Conservation (phyloP, 345 rosid species). For the Aquilaria malaccensis region DNA sequence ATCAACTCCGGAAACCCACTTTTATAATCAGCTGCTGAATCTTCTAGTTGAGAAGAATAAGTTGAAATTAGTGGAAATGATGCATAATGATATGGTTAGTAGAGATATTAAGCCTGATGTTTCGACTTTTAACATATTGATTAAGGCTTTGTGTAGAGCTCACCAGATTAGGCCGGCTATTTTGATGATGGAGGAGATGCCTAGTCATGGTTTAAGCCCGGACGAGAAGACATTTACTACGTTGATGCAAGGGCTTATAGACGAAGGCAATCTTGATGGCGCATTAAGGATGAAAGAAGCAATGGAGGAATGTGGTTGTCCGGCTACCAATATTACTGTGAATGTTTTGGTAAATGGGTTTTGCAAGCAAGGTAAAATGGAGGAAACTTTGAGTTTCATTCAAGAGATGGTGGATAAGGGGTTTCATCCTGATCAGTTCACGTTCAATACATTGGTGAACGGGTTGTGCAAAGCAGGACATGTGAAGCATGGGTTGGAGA, state of each 20-base stretch:
- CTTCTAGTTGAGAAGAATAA: conserved; percentile 69
- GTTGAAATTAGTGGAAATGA: conserved; percentile 63
- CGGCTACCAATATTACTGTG: conserved; percentile 51
- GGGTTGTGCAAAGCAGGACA: conserved; percentile 78
- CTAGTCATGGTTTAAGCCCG: conserved; percentile 47
- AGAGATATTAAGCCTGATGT: conserved; percentile 70
- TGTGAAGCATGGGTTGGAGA: conserved; percentile 74
- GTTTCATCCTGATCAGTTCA: conserved; percentile 68
- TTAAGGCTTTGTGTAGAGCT: conserved; percentile 81
- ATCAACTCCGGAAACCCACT: conserved; percentile 44
- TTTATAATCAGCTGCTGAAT: conserved; percentile 71
- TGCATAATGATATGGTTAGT: conserved; percentile 47
- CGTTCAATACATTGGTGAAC: conserved; percentile 72
- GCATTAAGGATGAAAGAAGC: conserved; percentile 65
- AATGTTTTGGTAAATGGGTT: conserved; percentile 86
- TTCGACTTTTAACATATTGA: conserved; percentile 71
- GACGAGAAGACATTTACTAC: conserved; percentile 88
- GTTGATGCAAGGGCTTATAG: conserved; percentile 79
- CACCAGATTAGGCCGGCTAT: conserved; percentile 82
- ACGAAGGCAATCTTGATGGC: conserved; percentile 71
- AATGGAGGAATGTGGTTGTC: conserved; percentile 51
- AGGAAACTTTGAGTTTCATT: conserved; percentile 58
- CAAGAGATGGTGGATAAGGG: conserved; percentile 61
- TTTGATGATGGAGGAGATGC: conserved; percentile 91
- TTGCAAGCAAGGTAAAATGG: conserved; percentile 69